These are phyloP conservation scores for Pezicula rhizophila DNA, from an alignment of 2,329 filamentous ascomycete genomes.

Conservation along the genomic window DNA sequence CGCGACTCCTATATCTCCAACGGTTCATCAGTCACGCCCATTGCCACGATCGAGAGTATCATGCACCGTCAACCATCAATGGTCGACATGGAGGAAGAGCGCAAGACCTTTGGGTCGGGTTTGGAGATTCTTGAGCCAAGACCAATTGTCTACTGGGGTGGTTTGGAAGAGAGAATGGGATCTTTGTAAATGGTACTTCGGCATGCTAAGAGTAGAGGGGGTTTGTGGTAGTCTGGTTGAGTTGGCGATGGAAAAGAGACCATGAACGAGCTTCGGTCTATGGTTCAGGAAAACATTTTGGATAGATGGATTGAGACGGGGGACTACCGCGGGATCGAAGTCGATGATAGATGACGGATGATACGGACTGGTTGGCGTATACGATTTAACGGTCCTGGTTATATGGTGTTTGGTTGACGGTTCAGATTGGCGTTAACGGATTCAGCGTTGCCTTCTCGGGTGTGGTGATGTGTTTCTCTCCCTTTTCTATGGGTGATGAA, in stretches of 20 bases:
- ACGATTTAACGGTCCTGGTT: constrained; percentile 13
- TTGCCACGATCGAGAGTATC: constrained; percentile 51
- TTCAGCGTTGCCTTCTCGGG: no score
- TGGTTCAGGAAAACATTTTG: neutral
- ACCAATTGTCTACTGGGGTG: constrained; percentile 58
- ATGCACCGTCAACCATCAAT: constrained; percentile 53
- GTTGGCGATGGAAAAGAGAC: no score
- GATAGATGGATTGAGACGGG: neutral
- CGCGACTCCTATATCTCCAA: constrained; percentile 36
- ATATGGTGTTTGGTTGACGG: neutral
- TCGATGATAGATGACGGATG: constrained; percentile 11
- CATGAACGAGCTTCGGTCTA: no score
- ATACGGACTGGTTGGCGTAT: constrained; percentile 2
- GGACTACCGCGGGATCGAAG: constrained; percentile 14
- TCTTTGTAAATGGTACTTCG: constrained; percentile 10
- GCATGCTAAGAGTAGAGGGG: neutral
- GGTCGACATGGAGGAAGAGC: constrained; percentile 52
- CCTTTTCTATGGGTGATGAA: no score
- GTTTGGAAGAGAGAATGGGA: constrained; percentile 53
- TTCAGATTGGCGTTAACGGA: no score
- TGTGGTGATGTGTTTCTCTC: no score
- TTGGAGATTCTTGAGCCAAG: constrained; percentile 54
- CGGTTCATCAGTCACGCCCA: constrained; percentile 28
- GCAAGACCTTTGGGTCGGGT: constrained; percentile 44
- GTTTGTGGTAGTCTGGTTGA: neutral